Conservation (phyloP, 176 grass and related monocot genomes). For the Paspalum notatum region DNA sequence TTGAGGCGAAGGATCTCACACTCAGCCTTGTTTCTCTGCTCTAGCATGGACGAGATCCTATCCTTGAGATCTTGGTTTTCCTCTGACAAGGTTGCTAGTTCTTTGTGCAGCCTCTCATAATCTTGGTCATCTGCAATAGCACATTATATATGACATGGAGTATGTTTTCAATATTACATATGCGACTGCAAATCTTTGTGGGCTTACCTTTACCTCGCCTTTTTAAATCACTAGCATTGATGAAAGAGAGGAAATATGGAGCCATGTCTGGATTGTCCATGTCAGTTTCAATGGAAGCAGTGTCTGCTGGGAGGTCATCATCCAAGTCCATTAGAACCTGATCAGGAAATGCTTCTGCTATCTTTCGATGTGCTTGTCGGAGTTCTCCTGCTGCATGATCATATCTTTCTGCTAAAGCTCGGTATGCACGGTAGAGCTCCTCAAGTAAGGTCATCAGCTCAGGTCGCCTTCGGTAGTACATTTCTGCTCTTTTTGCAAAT, state of each 20-base stretch:
- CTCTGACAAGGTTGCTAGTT: slow-evolving; percentile 64
- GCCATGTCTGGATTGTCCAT: slow-evolving; percentile 53
- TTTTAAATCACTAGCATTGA: slow-evolving; percentile 47
- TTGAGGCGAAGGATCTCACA: slow-evolving; percentile 55
- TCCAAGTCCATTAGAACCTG: slow-evolving; percentile 69
- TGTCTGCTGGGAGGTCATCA: slow-evolving; percentile 66
- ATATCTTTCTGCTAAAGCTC: slow-evolving; percentile 85
- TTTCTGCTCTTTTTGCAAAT: slow-evolving; percentile 90
- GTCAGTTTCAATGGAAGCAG: slow-evolving; percentile 46
- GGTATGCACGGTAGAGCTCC: slow-evolving; percentile 90
- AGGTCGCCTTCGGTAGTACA: slow-evolving; percentile 92
- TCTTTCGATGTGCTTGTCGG: slow-evolving; percentile 77
- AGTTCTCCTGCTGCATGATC: slow-evolving; percentile 79
- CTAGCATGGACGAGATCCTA: slow-evolving; percentile 48
- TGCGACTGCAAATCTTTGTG: background rate
- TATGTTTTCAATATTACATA: slow-evolving; percentile 30
- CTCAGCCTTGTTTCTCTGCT: slow-evolving; percentile 49
- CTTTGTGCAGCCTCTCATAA: slow-evolving; percentile 62
- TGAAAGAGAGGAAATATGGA: slow-evolving; percentile 51
- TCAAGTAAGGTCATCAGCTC: slow-evolving; percentile 88
- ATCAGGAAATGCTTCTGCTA: slow-evolving; percentile 78
- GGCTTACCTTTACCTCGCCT: slow-evolving; percentile 51
- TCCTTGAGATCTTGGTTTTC: slow-evolving; percentile 87
- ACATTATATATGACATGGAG: slow-evolving; percentile 16
- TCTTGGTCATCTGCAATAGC: slow-evolving; percentile 54